phyloP scores from a whole-genome alignment of 192 early-diverging fungal genomes.

The Jimgerdemannia flammicorona region DNA sequence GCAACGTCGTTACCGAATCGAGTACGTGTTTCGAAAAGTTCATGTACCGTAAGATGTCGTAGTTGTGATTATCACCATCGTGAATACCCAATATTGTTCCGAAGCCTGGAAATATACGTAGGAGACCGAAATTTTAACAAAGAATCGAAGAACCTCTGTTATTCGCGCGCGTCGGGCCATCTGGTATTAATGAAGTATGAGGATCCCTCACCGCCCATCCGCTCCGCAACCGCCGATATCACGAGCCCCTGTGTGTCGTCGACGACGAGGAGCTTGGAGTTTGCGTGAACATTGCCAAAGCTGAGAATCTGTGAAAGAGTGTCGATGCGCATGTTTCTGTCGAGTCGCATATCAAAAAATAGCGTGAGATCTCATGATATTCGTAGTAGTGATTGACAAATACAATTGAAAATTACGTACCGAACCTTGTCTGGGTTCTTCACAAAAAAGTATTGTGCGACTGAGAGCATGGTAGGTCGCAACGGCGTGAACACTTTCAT shows the following conservation, averaged over 20 bases:
- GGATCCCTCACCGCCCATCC: constrained; percentile 46
- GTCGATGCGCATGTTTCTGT: constrained; percentile 76
- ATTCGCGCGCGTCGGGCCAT: no score
- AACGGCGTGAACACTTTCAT: constrained; percentile 76
- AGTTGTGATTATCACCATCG: constrained; percentile 69
- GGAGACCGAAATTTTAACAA: neutral
- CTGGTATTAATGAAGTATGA: no score
- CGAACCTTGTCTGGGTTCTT: constrained; percentile 76
- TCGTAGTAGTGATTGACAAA: neutral
- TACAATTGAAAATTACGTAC: neutral
- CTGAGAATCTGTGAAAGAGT: constrained; percentile 89
- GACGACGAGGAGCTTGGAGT: constrained; percentile 68
- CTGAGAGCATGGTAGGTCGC: constrained; percentile 69
- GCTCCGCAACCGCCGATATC: constrained; percentile 73
- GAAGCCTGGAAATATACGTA: neutral
- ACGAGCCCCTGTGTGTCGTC: constrained; percentile 93
- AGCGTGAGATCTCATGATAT: neutral
- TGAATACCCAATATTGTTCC: constrained; percentile 71
- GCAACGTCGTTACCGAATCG: constrained; percentile 56
- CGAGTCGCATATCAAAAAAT: constrained; percentile 5
- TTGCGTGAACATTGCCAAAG: constrained; percentile 74
- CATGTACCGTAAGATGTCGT: constrained; percentile 73
- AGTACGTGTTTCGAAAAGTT: constrained; percentile 56
- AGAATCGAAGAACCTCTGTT: neutral
- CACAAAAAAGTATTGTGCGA: constrained; percentile 74